These are phyloP conservation scores for Calocybe indica DNA, from an alignment of 768 basidiomycete genomes.

Conservation along the genomic window DNA sequence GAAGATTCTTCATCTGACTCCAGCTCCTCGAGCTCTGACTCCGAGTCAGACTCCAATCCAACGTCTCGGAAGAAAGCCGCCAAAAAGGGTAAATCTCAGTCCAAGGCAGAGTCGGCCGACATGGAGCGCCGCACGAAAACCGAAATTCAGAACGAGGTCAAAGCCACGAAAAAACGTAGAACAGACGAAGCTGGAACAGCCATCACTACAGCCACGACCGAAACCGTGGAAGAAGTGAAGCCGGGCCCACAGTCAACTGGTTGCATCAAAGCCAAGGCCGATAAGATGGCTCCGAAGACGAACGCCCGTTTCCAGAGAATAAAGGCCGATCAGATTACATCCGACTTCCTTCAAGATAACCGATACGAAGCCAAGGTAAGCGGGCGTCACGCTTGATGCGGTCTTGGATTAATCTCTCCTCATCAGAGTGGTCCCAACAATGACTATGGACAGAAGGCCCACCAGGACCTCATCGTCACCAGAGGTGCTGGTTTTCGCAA, in stretches of 20 bases:
- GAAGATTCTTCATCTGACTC: slow-evolving; percentile 15
- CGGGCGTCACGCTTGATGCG: slow-evolving; percentile 3
- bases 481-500: slow-evolving; percentile 94
- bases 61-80: background rate
- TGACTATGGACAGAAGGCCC: slow-evolving; percentile 88
- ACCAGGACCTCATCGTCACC: slow-evolving; percentile 85
- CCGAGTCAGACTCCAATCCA: slow-evolving; percentile 1
- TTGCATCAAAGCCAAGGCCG: slow-evolving; percentile 14
- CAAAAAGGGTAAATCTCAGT: slow-evolving; percentile 2
- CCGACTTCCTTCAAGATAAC: slow-evolving; percentile 51
- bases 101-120: slow-evolving; percentile 3
- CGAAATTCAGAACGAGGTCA: slow-evolving; percentile 14
- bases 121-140: slow-evolving; percentile 6
- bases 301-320: slow-evolving; percentile 80
- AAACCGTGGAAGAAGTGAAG: slow-evolving; percentile 8
- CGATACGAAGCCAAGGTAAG: slow-evolving; percentile 75
- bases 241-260: slow-evolving; percentile 9
- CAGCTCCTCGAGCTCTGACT: slow-evolving; percentile 19
- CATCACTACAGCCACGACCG: slow-evolving; percentile 37
- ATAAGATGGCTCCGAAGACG: slow-evolving; percentile 29
- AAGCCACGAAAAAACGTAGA: slow-evolving; percentile 56
- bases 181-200: slow-evolving; percentile 45
- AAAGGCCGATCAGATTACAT: slow-evolving; percentile 51
- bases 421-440: slow-evolving; percentile 53
- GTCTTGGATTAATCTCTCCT: background rate